A percentile compares a stretch with the other conserved stretches of the same genome.
These are phyloP conservation scores for Rusavskia elegans DNA, from an alignment of 495 filamentous ascomycete genomes.

Conservation along the genomic window DNA sequence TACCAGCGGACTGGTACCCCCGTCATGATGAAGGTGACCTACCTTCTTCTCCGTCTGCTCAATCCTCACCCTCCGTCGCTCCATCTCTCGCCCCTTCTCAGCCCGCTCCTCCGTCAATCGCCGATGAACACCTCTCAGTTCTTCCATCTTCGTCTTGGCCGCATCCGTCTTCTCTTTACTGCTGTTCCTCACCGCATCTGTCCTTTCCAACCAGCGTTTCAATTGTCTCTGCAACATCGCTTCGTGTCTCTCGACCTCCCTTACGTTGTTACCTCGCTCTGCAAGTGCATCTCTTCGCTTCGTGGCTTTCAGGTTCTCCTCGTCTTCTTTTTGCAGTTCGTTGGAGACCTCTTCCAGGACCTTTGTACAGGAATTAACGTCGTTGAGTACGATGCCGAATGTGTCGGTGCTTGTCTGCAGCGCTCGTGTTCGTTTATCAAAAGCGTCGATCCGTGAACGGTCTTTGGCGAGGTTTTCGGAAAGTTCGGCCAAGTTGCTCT, in stretches of 20 bases:
- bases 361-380: conserved; percentile 73
- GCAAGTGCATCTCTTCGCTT: conserved; percentile 74
- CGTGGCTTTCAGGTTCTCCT: conserved; percentile 61
- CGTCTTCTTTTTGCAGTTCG: conserved; percentile 80
- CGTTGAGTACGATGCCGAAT: conserved; percentile 64
- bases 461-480: conserved; percentile 59
- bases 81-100: conserved; percentile 79
- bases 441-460: conserved; percentile 65
- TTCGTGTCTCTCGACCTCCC: conserved; percentile 81
- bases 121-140: conserved; percentile 65
- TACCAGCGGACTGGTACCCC: too few relatives aligned
- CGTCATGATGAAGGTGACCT: conserved; percentile 11
- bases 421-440: conserved; percentile 72
- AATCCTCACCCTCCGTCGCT: conserved; percentile 74
- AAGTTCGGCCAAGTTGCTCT: conserved; percentile 66
- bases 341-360: conserved; percentile 72
- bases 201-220: conserved; percentile 67
- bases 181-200: conserved; percentile 59
- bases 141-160: conserved; percentile 79
- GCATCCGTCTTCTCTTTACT: conserved; percentile 64
- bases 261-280: conserved; percentile 71
- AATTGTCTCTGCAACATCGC: conserved; percentile 69
- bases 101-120: conserved; percentile 67
- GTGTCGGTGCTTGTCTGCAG: conserved; percentile 87
- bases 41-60: conserved; percentile 99